Conservation (phyloP, 1,284 basidiomycete genomes). For the Mycosarcoma mackinlayi region DNA sequence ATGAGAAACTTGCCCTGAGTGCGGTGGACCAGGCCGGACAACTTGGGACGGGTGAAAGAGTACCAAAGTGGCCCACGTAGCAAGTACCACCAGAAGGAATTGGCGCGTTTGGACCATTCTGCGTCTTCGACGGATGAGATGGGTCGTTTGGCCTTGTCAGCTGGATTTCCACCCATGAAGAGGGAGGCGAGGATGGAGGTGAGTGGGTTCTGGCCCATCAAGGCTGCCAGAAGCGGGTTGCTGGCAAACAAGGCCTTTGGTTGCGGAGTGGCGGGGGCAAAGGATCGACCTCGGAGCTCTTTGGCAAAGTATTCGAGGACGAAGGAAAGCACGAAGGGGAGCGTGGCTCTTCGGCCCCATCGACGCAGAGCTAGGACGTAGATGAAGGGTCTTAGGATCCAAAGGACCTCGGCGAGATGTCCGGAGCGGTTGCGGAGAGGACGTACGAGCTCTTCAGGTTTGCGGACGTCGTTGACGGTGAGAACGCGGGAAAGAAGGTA, state of each 20-base stretch:
- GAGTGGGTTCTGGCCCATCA: constrained; percentile 61
- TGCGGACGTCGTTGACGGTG: constrained; percentile 60
- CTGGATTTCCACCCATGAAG: constrained; percentile 42
- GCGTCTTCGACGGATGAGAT: constrained; percentile 68
- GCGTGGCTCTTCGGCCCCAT: constrained; percentile 51
- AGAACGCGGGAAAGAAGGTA: constrained; percentile 63
- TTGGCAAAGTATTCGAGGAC: constrained; percentile 56
- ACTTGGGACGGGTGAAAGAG: constrained; percentile 80
- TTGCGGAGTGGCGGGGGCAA: constrained; percentile 12
- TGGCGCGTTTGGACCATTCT: constrained; percentile 84
- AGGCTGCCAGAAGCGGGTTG: constrained; percentile 55
- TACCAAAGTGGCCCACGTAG: constrained; percentile 90
- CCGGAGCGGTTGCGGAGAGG: constrained; percentile 42
- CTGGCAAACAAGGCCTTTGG: constrained; percentile 19
- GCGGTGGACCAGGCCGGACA: constrained; percentile 74
- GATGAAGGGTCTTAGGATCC: constrained; percentile 60
- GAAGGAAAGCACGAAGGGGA: constrained; percentile 58
- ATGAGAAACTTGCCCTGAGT: constrained; percentile 78
- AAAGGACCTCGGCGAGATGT: constrained; percentile 48
- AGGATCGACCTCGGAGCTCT: constrained; percentile 48
- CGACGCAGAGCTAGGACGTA: constrained; percentile 61
- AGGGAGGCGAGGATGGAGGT: constrained; percentile 53
- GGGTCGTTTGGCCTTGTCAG: constrained; percentile 46
- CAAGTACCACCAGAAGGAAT: constrained; percentile 84
- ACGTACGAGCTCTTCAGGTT: constrained; percentile 60